Evolutionary conservation across 2,329 filamentous ascomycete genomes (phyloP), one percentile per base, ranked within the genome.

Genomic region (Paecilomyces dactylethromorphus): DNA sequence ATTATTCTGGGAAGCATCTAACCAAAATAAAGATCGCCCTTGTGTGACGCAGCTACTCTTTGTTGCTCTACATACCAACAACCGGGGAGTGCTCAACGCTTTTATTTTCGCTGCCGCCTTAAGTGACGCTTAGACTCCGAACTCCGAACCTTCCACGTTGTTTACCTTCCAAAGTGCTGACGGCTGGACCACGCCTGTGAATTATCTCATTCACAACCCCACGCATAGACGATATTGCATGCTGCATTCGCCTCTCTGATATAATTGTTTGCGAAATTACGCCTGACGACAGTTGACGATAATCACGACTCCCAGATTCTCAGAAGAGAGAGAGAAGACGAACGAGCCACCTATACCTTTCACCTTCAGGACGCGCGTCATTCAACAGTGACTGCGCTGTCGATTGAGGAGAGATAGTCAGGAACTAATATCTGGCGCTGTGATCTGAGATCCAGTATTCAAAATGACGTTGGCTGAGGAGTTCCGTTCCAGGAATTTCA

Each of bases 401-500:
- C 18, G 39, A 18, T 45, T 45, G 15, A 18, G n/a, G 21, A 45
- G n/a, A 45, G 39, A 45, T 18, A 18, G 15, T n/a, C 39, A 45
- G 39, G n/a, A 10, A 10, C 39, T 8, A 5, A n/a, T 45, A 45
- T 45, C 39, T 45, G n/a, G 39, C 21, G 10, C 39, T 45, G 39
- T 10, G 39, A 45, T 29, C 54, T 56, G 21, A 45, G 39, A 35
- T 57, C 29, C 32, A 22, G 51, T 52, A 22, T 60, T 61, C 70
- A 75, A 56, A 57, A 86, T 86, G 84, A 83, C 84, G 64, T 70
- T 87, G 63, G 77, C 79, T 57, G 84, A 87, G 62, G 85, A 87
- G 73, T 81, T 87, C 71, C 83, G 77, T 69, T 84, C 83, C 69
- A 78, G 85, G 71, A 87, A 87, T 76, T 87, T 87, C 79, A 87